phyloP scores from a whole-genome alignment of 495 filamentous ascomycete genomes.

The Xylaria curta region DNA sequence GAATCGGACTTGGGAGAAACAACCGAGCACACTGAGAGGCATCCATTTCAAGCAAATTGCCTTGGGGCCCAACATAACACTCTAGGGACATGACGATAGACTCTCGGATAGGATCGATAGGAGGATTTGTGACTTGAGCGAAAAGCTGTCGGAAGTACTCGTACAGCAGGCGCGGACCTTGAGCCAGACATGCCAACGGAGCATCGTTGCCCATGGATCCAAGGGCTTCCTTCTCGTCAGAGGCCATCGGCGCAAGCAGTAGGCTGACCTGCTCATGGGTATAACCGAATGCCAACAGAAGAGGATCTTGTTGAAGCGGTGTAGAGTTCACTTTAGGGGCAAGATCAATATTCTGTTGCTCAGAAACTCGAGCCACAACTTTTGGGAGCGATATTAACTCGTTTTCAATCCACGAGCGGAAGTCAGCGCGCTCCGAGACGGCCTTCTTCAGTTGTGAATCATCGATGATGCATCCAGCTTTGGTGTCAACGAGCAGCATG shows the following conservation, averaged over 20 bases:
- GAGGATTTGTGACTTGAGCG: constrained; percentile 98
- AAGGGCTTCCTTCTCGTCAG: constrained; percentile 98
- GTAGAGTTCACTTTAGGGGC: constrained; percentile 68
- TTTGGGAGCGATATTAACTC: constrained; percentile 81
- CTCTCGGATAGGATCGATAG: constrained; percentile 98
- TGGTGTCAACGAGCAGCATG: constrained; percentile 97
- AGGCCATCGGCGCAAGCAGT: constrained; percentile 94
- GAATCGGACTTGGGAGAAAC: constrained; percentile 86
- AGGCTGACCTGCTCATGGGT: constrained; percentile 96
- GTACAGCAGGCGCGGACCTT: constrained; percentile 87
- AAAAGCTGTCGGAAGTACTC: constrained; percentile 99
- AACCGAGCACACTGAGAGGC: constrained; percentile 86
- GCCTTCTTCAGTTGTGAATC: constrained; percentile 92
- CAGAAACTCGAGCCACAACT: constrained; percentile 58
- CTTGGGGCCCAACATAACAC: constrained; percentile 97
- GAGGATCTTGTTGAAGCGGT: constrained; percentile 83
- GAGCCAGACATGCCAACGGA: constrained; percentile 88
- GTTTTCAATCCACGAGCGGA: constrained; percentile 85
- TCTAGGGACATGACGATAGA: constrained; percentile 99
- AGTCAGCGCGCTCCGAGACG: constrained; percentile 84
- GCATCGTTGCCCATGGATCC: constrained; percentile 99
- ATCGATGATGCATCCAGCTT: constrained; percentile 94
- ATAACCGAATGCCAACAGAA: constrained; percentile 91
- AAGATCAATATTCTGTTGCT: constrained; percentile 58
- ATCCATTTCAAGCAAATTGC: constrained; percentile 96